These are phyloP conservation scores for Leucogyrophana mollusca DNA, from an alignment of 768 basidiomycete genomes.

Conservation along the genomic window DNA sequence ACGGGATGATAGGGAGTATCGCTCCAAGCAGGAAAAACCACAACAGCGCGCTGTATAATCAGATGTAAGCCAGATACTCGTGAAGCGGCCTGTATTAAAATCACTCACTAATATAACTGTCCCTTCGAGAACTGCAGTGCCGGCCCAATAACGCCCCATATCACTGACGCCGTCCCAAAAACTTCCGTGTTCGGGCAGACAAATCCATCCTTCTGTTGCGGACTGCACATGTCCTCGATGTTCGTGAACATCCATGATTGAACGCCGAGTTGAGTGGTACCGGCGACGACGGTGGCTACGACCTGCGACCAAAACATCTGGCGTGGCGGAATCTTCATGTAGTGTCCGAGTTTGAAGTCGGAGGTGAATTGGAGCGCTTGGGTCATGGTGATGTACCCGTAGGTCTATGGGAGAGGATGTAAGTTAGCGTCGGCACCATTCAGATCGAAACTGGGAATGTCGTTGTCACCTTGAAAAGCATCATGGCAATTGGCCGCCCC, in stretches of 20 bases:
- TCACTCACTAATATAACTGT: no score
- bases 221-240: constrained; percentile 39
- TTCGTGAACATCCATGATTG: constrained; percentile 46
- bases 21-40: constrained; percentile 80
- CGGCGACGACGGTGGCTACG: constrained; percentile 36
- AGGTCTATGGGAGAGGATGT: no score
- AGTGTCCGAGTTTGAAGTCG: constrained; percentile 30
- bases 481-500: constrained; percentile 36
- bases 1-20: constrained; percentile 51
- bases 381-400: constrained; percentile 53
- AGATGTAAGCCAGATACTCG: no score
- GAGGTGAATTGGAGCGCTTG: constrained; percentile 32
- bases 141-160: constrained; percentile 67
- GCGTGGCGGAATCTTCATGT: constrained; percentile 32
- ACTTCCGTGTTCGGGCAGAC: constrained; percentile 39
- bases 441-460: no score
- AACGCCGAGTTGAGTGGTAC: constrained; percentile 42
- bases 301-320: constrained; percentile 37
- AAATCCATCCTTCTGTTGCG: constrained; percentile 36
- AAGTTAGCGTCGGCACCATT: background rate
- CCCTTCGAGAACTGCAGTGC: constrained; percentile 61
- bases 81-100: no score
- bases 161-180: constrained; percentile 38
- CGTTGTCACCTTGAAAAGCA: constrained; percentile 28
- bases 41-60: constrained; percentile 40